Evolutionary conservation across 2,329 filamentous ascomycete genomes (phyloP).

Genomic region (Aspergillus fijiensis): DNA sequence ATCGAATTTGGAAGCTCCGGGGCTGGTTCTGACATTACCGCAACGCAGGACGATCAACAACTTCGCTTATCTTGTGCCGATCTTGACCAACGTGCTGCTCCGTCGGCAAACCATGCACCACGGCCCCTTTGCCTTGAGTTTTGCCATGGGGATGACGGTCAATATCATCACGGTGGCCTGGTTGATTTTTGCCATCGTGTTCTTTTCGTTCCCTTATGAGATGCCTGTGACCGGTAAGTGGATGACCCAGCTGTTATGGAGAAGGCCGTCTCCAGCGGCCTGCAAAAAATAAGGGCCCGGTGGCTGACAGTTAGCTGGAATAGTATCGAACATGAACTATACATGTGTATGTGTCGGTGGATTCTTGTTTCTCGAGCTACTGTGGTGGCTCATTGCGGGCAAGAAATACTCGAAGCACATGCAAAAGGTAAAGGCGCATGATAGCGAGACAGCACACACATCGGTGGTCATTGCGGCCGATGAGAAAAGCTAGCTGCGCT

Average conservation of each 20-base stretch:
- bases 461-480: conserved; percentile 15
- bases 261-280: background rate
- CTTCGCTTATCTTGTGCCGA: conserved; percentile 48
- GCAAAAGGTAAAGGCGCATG: conserved; percentile 56
- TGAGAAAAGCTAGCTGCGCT: background rate
- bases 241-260: background rate
- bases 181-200: conserved; percentile 52
- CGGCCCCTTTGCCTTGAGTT: conserved; percentile 49
- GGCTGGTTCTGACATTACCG: background rate
- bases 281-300: background rate
- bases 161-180: conserved; percentile 49
- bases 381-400: conserved; percentile 48
- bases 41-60: conserved; percentile 46
- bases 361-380: conserved; percentile 37
- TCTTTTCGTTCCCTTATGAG: conserved; percentile 48
- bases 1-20: too few relatives aligned
- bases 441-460: conserved; percentile 38
- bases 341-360: conserved; percentile 50
- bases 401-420: conserved; percentile 42
- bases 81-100: conserved; percentile 48
- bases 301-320: background rate
- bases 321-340: conserved; percentile 49
- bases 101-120: conserved; percentile 45
- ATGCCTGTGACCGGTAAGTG: conserved; percentile 35
- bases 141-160: conserved; percentile 41